Evolutionary conservation across 2,329 filamentous ascomycete species (phyloP).

Genomic region (Pyricularia grisea): DNA sequence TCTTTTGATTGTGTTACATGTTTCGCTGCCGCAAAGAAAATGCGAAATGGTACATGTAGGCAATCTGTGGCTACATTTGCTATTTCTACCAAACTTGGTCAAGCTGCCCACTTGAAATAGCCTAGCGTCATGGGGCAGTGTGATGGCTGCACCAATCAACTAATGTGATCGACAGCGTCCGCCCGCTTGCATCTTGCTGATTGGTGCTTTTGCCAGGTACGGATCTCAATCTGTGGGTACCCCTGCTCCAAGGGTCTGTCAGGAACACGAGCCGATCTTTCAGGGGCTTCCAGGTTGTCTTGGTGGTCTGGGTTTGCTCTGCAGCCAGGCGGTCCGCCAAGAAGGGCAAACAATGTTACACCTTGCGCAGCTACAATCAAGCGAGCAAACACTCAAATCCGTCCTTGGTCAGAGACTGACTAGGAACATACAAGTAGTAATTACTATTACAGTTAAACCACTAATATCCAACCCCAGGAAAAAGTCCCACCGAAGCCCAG

Average conservation of each 20-base stretch:
- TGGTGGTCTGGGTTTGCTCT: background rate
- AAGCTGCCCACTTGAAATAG: background rate
- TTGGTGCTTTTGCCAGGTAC: background rate
- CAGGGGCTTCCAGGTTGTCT: background rate
- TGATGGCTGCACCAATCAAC: background rate
- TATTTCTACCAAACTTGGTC: background rate
- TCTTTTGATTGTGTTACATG: background rate
- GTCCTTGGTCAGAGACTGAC: background rate
- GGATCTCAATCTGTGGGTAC: background rate
- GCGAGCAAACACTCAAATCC: background rate
- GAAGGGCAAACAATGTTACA: background rate
- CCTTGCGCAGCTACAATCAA: background rate
- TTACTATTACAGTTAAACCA: background rate
- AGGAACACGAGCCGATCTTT: conserved; percentile 4
- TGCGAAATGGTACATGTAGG: background rate
- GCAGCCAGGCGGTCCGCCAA: background rate
- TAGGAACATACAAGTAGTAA: background rate
- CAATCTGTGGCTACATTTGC: background rate
- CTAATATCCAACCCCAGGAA: background rate
- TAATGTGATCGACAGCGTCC: background rate
- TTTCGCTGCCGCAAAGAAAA: background rate
- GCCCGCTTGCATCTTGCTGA: background rate
- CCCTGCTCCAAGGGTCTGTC: background rate
- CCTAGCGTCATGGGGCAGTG: background rate
- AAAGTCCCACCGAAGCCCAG: background rate